Conservation (phyloP, 768 basidiomycete species). For the Termitomyces heimii region DNA sequence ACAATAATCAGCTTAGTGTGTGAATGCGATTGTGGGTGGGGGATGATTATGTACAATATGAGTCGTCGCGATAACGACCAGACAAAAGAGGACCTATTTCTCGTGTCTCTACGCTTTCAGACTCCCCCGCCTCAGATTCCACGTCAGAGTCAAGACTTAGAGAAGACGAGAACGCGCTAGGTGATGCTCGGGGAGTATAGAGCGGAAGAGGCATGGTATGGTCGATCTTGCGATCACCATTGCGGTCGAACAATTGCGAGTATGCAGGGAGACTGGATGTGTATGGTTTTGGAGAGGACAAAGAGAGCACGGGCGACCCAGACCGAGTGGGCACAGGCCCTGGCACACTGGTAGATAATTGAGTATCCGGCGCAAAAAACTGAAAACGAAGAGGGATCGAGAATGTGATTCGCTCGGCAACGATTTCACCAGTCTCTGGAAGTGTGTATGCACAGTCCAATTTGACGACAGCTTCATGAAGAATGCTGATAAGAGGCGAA, state of each 20-base stretch:
- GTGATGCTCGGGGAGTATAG: slow-evolving; percentile 42
- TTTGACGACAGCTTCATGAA: slow-evolving; percentile 48
- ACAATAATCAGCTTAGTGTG: background rate
- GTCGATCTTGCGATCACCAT: slow-evolving; percentile 71
- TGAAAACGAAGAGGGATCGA: slow-evolving; percentile 48
- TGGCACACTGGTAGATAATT: slow-evolving; percentile 10
- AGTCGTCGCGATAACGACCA: background rate
- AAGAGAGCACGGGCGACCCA: slow-evolving; percentile 7
- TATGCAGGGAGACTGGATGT: slow-evolving; percentile 56
- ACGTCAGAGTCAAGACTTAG: background rate
- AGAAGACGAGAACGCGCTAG: slow-evolving; percentile 2
- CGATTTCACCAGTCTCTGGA: slow-evolving; percentile 26
- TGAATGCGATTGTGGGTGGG: background rate
- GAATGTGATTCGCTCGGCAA: slow-evolving; percentile 32
- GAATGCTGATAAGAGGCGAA: slow-evolving; percentile 52
- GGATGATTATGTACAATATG: background rate
- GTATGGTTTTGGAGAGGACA: slow-evolving; percentile 15
- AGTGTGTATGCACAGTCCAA: slow-evolving; percentile 52
- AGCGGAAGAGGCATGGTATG: slow-evolving; percentile 56
- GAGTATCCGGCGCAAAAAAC: slow-evolving; percentile 28
- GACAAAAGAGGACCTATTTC: slow-evolving; percentile 4
- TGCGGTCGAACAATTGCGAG: slow-evolving; percentile 69
- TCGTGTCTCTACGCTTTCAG: background rate
- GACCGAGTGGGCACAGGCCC: background rate
- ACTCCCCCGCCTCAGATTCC: background rate